A percentile compares a stretch with the other conserved stretches of the same genome.
Conservation (phyloP, 331 rosid genomes). For the Arachis monticola region DNA sequence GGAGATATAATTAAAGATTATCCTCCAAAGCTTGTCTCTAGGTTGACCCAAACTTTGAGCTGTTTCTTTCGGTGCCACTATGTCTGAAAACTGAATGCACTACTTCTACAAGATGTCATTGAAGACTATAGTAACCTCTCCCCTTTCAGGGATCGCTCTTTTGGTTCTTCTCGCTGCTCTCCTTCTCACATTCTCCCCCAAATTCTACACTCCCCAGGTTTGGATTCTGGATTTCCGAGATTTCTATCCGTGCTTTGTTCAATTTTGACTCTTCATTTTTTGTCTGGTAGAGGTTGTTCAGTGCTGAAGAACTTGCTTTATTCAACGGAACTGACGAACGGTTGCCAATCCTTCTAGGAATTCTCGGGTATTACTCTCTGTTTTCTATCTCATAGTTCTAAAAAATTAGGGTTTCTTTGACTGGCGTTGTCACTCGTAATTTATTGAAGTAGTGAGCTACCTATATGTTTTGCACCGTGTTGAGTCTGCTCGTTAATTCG, state of each 20-base stretch:
- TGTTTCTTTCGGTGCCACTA: background rate
- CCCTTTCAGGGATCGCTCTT: slow-evolving; percentile 48
- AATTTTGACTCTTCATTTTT: slow-evolving; percentile 40
- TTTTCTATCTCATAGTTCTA: background rate
- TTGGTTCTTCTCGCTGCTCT: slow-evolving; percentile 50
- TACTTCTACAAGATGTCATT: slow-evolving; percentile 41
- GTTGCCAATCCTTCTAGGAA: slow-evolving; percentile 80
- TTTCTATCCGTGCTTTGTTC: background rate
- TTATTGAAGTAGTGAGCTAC: too few species aligned
- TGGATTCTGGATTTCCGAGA: background rate
- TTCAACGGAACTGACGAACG: slow-evolving; percentile 79
- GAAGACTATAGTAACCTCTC: slow-evolving; percentile 48
- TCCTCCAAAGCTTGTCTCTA: background rate
- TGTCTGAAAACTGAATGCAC: background rate
- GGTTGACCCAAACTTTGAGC: slow-evolving; percentile 33
- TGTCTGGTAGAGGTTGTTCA: slow-evolving; percentile 66
- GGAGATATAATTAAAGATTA: too few species aligned
- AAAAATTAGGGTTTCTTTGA: slow-evolving; percentile 7
- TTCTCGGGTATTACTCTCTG: slow-evolving; percentile 68
- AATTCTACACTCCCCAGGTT: slow-evolving; percentile 51
- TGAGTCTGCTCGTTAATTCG: too few species aligned
- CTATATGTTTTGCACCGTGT: too few species aligned
- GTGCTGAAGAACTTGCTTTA: slow-evolving; percentile 70
- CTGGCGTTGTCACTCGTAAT: too few species aligned
- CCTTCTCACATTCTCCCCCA: slow-evolving; percentile 46